These are phyloP conservation scores for Cladophialophora bantiana DNA, from an alignment of 2,329 filamentous ascomycete genomes.

Conservation along the genomic window DNA sequence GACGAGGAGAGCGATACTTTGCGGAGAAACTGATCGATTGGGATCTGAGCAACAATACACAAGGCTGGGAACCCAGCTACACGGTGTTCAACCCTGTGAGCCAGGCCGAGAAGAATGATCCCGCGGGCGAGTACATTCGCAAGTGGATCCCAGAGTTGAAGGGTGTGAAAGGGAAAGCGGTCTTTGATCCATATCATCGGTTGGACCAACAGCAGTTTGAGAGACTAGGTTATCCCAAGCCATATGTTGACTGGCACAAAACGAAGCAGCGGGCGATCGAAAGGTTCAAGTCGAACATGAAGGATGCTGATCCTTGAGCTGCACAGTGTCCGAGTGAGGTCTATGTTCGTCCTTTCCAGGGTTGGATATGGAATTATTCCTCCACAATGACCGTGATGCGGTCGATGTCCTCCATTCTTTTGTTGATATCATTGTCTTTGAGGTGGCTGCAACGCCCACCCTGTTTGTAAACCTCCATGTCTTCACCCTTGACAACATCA, in stretches of 20 bases:
- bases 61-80: conserved; percentile 60
- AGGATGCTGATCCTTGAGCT: conserved; percentile 46
- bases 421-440: not conserved
- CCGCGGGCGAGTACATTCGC: conserved; percentile 72
- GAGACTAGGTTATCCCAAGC: conserved; percentile 71
- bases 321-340: not conserved
- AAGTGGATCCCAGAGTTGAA: conserved; percentile 76
- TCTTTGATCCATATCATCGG: conserved; percentile 57
- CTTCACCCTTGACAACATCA: not conserved
- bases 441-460: not conserved
- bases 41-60: conserved; percentile 58
- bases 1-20: conserved; percentile 59
- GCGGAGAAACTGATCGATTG: conserved; percentile 54
- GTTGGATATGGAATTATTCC: not conserved
- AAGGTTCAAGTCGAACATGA: conserved; percentile 68
- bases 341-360: not conserved
- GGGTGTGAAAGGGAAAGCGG: conserved; percentile 61
- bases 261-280: conserved; percentile 68
- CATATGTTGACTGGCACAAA: conserved; percentile 73
- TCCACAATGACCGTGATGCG: not conserved
- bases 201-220: conserved; percentile 57
- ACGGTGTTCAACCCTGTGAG: conserved; percentile 77
- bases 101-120: conserved; percentile 81
- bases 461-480: not conserved
- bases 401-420: not conserved